Conservation (phyloP, 108 stramenopile genomes). For the Epithemia pelagica region DNA sequence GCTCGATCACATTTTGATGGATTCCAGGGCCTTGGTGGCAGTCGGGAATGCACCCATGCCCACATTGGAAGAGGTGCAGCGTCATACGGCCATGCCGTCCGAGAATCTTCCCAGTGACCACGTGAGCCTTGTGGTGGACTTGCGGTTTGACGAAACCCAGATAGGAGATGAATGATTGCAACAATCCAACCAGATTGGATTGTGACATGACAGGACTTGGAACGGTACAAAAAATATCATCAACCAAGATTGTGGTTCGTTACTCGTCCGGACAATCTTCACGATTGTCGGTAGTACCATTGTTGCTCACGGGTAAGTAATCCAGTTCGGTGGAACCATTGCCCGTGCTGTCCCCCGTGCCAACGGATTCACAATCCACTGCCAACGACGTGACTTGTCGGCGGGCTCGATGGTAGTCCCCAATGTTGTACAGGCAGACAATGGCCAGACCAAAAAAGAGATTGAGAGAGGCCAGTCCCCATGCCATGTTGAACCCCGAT, state of each 20-base stretch:
- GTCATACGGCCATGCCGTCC: constrained; percentile 53
- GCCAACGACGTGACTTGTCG: no score
- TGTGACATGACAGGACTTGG: not conserved
- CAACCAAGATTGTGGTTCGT: not conserved
- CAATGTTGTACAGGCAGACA: constrained; percentile 8
- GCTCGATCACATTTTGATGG: constrained; percentile 54
- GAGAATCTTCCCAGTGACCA: constrained; percentile 59
- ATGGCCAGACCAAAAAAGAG: constrained; percentile 18
- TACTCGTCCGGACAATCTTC: no score
- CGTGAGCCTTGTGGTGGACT: constrained; percentile 50
- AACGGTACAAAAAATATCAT: not conserved
- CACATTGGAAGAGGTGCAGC: constrained; percentile 24
- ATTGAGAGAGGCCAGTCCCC: constrained; percentile 17
- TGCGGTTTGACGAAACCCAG: constrained; percentile 18
- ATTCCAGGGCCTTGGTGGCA: constrained; percentile 27
- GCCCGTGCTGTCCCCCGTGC: no score
- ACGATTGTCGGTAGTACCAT: no score
- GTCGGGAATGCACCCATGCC: constrained; percentile 38
- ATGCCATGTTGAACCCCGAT: constrained; percentile 38
- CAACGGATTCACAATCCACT: no score
- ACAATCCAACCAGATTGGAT: not conserved
- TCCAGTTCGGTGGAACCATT: no score
- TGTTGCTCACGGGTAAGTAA: no score
- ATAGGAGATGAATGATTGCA: no score
- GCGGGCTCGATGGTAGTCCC: constrained; percentile 35